phyloP scores from a whole-genome alignment of 768 basidiomycete species.

The Leccinum uliginosum region DNA sequence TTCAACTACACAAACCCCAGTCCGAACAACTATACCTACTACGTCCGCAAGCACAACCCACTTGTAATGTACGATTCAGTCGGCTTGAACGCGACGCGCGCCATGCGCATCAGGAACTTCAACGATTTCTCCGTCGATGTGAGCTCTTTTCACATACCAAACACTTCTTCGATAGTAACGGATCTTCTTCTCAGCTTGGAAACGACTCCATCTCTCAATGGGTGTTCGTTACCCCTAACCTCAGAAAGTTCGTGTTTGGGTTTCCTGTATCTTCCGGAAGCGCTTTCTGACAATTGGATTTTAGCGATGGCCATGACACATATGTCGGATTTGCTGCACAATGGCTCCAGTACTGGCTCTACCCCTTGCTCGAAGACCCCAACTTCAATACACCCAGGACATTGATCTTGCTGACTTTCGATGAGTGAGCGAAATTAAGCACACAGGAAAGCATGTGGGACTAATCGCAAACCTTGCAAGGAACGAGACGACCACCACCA shows the following conservation, averaged over 20 bases:
- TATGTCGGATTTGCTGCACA: constrained; percentile 40
- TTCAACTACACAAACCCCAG: constrained; percentile 31
- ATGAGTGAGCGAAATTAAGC: constrained; percentile 40
- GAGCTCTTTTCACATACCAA: background rate
- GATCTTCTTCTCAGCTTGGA: constrained; percentile 19
- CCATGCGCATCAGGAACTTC: constrained; percentile 48
- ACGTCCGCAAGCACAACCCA: constrained; percentile 53
- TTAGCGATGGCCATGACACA: constrained; percentile 60
- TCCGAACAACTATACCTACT: constrained; percentile 39
- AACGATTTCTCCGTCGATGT: constrained; percentile 58
- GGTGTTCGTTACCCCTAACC: constrained; percentile 59
- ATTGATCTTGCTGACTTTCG: constrained; percentile 57
- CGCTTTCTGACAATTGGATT: background rate
- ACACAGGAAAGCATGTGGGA: background rate
- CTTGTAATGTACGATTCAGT: constrained; percentile 49
- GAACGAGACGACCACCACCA: constrained; percentile 27
- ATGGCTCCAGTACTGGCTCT: constrained; percentile 49
- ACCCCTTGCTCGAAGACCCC: constrained; percentile 45
- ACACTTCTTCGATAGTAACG: background rate
- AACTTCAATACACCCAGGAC: constrained; percentile 53
- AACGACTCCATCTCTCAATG: constrained; percentile 50
- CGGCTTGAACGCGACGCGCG: constrained; percentile 37
- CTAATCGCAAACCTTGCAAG: constrained; percentile 5
- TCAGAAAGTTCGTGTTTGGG: constrained; percentile 23
- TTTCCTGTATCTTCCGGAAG: background rate